Base-by-base conservation (phyloP, 805 yeast species). In the Starmerella etchellsii region DNA sequence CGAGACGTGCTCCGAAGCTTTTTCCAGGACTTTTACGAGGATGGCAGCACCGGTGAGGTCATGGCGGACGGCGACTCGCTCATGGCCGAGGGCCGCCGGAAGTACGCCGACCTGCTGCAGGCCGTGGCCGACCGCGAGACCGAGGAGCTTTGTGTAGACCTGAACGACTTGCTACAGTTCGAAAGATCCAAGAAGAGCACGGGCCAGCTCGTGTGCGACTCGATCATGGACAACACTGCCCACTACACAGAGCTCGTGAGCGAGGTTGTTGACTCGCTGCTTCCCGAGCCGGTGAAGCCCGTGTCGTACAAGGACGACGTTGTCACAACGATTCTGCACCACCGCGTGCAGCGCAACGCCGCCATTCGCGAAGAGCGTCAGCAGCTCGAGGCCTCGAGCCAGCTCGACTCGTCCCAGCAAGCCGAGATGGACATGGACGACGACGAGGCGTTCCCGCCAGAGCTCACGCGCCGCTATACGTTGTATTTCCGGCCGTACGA, bases 301-400 rank as follows among this genome's bases (percentile, higher is more conserved):
- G 68, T 88, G 39, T 65, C 76, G 34, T 82, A 80, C 57, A 75
- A 76, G 50, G 95, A 84, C 58, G 94, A 83, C 51, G 97, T 91
- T 11, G 65, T 91, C 48, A 98, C 91, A 56, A 93, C 91, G 43
- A 83, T 91, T 42, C 67, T 87, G 50, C 87, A 83, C 56, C 97
- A 91, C 65, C 73, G 99, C 59, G 75, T 71, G 54, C 71, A 83
- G 57, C 72, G 95, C 56, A 88, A 88, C 59, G 74, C 73, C 51
- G 72, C 88, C 46, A 66, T 76, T 27, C 73, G 74, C 41, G 76
- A 52, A 78, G 76, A 47, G 85, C 79, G 54, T 62, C 70, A 48
- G 66, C 67, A 51, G 50, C 67, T 26, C 14, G 37, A 34, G 4
- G 37, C 37, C 5, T 34, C 37, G n/a, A 64, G 52, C 65, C 62